Conservation (phyloP, 148 eudicot genomes). For the Polygonum aviculare region DNA sequence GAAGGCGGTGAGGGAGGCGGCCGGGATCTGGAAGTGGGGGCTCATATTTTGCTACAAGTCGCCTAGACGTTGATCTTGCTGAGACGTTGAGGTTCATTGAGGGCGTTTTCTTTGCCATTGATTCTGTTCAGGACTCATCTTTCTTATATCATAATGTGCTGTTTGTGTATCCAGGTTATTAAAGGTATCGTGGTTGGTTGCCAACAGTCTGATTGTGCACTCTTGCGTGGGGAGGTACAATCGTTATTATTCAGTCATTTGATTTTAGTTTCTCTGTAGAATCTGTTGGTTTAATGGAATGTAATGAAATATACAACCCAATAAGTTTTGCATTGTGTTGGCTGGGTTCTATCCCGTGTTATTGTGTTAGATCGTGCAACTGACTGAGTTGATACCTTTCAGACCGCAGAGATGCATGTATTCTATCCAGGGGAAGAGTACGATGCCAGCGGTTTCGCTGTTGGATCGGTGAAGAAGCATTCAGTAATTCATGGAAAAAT, state of each 20-base stretch:
- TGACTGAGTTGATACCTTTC: conserved; percentile 17
- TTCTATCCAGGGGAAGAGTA: conserved; percentile 88
- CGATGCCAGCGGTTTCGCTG: conserved; percentile 97
- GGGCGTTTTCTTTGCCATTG: background rate
- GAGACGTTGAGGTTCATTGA: conserved; percentile 19
- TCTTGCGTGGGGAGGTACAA: conserved; percentile 94
- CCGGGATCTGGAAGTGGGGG: no score
- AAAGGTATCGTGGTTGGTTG: conserved; percentile 93
- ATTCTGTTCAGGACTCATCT: background rate
- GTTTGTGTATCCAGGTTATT: conserved; percentile 52
- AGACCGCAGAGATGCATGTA: conserved; percentile 99
- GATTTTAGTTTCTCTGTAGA: background rate
- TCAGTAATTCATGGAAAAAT: conserved; percentile 79
- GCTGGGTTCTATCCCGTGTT: background rate
- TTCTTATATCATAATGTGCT: background rate
- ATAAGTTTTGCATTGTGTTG: background rate
- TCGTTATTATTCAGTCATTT: background rate
- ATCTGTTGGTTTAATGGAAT: background rate
- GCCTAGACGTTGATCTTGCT: conserved; percentile 89
- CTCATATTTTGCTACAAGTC: conserved; percentile 96
- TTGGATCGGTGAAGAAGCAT: conserved; percentile 78
- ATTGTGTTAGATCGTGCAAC: background rate
- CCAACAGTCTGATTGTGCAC: conserved; percentile 79
- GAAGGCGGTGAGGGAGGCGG: no score
- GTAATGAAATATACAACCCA: background rate